phyloP scores from a whole-genome alignment of 163 green algal genomes.

The Prototheca cutis region DNA sequence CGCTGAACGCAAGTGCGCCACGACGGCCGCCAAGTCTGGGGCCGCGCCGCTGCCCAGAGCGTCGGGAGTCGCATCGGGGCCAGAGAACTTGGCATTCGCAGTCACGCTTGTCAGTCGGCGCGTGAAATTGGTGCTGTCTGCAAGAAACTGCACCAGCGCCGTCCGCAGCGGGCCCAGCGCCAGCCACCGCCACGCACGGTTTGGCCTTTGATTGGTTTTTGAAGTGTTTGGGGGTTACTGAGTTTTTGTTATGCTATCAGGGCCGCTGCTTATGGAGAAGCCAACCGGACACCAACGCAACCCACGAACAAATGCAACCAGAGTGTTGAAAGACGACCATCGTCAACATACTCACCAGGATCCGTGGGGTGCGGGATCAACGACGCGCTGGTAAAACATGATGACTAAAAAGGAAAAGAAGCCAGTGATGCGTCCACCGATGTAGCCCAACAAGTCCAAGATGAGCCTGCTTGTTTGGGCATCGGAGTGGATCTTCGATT shows the following conservation, averaged over 20 bases:
- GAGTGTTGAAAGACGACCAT: too few species aligned
- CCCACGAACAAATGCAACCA: too few species aligned
- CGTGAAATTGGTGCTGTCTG: constrained; percentile 50
- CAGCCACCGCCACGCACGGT: not conserved
- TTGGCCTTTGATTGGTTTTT: not conserved
- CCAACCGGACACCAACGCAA: too few species aligned
- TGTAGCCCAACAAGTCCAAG: constrained; percentile 23
- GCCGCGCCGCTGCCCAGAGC: constrained; percentile 32
- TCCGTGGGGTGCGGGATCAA: constrained; percentile 64
- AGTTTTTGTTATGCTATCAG: too few species aligned
- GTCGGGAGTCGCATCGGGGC: constrained; percentile 14
- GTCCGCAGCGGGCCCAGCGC: not conserved
- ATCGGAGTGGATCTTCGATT: too few species aligned
- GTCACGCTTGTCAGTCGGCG: constrained; percentile 54
- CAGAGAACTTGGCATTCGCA: constrained; percentile 57
- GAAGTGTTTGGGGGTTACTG: too few species aligned
- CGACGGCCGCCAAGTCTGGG: constrained; percentile 1
- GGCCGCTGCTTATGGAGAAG: too few species aligned
- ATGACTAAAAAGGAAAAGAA: constrained; percentile 49
- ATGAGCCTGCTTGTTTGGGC: not conserved
- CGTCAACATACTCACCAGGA: constrained; percentile 20
- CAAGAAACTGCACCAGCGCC: not conserved
- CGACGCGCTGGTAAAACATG: constrained; percentile 71
- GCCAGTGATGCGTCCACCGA: constrained; percentile 44
- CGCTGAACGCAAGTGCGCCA: constrained; percentile 43